Conservation (phyloP, 2,329 filamentous ascomycete species). For the Cordyceps cateniannulata region DNA sequence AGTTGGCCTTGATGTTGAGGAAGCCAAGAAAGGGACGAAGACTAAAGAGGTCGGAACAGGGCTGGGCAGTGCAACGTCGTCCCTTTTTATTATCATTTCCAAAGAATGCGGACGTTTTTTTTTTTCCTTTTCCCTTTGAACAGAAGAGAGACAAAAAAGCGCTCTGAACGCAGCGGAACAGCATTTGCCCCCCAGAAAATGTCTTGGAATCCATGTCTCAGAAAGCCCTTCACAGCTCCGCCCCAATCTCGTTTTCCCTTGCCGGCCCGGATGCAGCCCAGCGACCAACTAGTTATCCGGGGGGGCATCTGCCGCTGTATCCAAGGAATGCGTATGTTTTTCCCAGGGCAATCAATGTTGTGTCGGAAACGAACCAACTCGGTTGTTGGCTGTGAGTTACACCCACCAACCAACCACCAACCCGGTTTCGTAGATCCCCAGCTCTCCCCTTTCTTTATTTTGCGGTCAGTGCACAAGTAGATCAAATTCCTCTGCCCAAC, state of each 20-base stretch:
- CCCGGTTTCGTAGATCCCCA: not conserved
- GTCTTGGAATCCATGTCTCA: conserved; percentile 8
- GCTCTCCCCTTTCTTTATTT: not conserved
- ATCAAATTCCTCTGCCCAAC: not conserved
- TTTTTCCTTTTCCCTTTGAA: not conserved
- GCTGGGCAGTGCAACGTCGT: not conserved
- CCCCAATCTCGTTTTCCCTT: not conserved
- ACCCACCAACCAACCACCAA: too few species aligned
- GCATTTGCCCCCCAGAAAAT: not conserved
- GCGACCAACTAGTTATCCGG: not conserved
- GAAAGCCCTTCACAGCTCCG: not conserved
- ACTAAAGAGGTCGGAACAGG: not conserved
- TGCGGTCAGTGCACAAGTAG: not conserved
- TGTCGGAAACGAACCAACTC: too few species aligned
- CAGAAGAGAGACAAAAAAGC: not conserved
- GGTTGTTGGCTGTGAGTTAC: too few species aligned
- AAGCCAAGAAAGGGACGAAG: not conserved
- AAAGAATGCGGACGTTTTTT: not conserved
- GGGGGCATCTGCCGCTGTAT: not conserved
- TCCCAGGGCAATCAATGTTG: too few species aligned
- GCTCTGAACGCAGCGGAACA: not conserved
- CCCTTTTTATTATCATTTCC: not conserved
- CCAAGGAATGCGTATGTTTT: not conserved
- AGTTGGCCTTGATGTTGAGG: not conserved
- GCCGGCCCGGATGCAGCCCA: not conserved